Base-by-base conservation (phyloP, 805 yeast genomes). In the Pichia phayaonensis region DNA sequence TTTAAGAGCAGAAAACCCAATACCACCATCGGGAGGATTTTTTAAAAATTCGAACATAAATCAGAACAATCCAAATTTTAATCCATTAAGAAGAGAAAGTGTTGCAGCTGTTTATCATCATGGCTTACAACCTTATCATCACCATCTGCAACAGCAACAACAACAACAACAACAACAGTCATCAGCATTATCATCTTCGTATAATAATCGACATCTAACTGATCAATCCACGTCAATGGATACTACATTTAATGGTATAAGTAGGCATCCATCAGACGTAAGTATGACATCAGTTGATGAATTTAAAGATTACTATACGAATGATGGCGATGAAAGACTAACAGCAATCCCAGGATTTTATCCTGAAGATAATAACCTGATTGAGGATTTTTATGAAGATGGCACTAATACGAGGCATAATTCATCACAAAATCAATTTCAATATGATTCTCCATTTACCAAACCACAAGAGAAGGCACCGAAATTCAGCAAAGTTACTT, bases 401-500 rank as follows among this genome's bases (percentile, higher is more conserved):
- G 8, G 26, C 23, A 15, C 21, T 16, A 18, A 39, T 39, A 15
- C 4, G 18, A 8, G n/a, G 7, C 22, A 8, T n/a, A 40, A 40
- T 40, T 12, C 4, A 10, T n/a, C 18, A 20, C 36, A 12, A 38
- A 38, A 38, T 38, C 40, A 38, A 38, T 20, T 38, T 20, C 40
- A 38, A 38, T 20, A 20, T 20, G 40, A 38, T 38, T 15, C 18
- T 10, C 26, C 36, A 29, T 10, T 34, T 4, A 8, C 4, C 8
- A n/a, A 16, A n/a, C 18, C 38, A 16, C 38, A 22, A 8, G 2
- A 10, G 6, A 13, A 3, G 20, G 12, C 15, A 15, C 92, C 92
- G 1, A 69, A 64, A 46, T 74, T 78, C 55, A 60, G 64, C 21
- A 71, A 66, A 50, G 65, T 83, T 18, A 62, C 62, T 36, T 63